These are phyloP conservation scores for Zygosaccharomyces pseudobailii DNA, from an alignment of 1,139 yeast genomes.

Conservation along the genomic window DNA sequence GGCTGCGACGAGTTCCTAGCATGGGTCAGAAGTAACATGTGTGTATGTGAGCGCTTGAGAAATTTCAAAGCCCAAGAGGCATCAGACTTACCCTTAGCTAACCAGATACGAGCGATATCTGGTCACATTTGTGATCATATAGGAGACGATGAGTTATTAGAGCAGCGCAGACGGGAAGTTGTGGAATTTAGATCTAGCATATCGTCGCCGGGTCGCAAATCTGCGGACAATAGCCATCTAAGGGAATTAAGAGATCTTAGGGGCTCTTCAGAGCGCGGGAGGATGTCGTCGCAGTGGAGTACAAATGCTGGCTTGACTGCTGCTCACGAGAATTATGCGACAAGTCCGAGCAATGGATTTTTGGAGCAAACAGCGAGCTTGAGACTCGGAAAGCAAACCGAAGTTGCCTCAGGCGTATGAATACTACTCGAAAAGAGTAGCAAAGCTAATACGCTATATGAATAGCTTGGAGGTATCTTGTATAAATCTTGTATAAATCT, in stretches of 20 bases:
- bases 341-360: too few species aligned
- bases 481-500: too few species aligned
- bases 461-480: too few species aligned
- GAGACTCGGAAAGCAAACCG: too few species aligned
- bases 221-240: constrained; percentile 32
- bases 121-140: constrained; percentile 19
- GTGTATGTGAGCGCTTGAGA: constrained; percentile 19
- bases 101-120: constrained; percentile 23
- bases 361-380: too few species aligned
- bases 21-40: constrained; percentile 25
- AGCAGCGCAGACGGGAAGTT: constrained; percentile 27
- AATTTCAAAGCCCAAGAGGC: constrained; percentile 16
- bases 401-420: too few species aligned
- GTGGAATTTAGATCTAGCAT: constrained; percentile 32
- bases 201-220: constrained; percentile 34
- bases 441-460: too few species aligned
- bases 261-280: too few species aligned
- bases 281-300: too few species aligned
- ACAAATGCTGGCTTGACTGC: too few species aligned
- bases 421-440: too few species aligned
- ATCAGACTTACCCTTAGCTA: constrained; percentile 20
- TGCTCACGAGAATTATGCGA: too few species aligned
- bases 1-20: constrained; percentile 32
- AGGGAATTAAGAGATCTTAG: constrained; percentile 1
- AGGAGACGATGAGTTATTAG: constrained; percentile 26